Percentiles rank a stretch among this genome's conserved stretches.
These are phyloP conservation scores for Huntiella moniliformis DNA, from an alignment of 2,329 filamentous ascomycete genomes.

Conservation along the genomic window DNA sequence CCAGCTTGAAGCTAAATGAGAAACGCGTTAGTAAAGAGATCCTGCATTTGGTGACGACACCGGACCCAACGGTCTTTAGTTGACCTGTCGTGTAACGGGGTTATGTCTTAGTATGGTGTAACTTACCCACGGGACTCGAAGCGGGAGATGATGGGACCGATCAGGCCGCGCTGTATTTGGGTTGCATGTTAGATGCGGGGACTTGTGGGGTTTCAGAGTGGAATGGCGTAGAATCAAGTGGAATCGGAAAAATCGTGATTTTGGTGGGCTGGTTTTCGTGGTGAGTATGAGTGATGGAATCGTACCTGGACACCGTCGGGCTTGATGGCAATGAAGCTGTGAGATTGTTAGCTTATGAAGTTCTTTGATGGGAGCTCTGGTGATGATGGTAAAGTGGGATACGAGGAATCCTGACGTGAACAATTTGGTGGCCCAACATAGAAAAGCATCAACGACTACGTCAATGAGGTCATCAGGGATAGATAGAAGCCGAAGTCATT, in stretches of 20 bases:
- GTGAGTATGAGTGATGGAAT: background rate
- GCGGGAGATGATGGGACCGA: constrained; percentile 93
- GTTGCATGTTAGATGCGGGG: constrained; percentile 2
- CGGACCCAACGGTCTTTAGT: background rate
- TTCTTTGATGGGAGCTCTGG: too few relatives aligned
- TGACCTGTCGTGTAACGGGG: background rate
- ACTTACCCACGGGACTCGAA: constrained; percentile 89
- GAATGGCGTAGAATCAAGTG: constrained; percentile 7
- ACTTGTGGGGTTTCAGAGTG: background rate
- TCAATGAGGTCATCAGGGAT: too few relatives aligned
- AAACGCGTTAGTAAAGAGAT: background rate
- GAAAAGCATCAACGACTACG: too few relatives aligned
- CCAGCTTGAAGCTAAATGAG: constrained; percentile 73
- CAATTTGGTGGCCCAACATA: too few relatives aligned
- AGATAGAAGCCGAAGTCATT: too few relatives aligned
- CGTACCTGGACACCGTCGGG: constrained; percentile 95
- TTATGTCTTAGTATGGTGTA: background rate
- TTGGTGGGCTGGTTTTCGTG: background rate
- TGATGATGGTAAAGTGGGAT: too few relatives aligned
- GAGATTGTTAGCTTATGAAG: constrained; percentile 2
- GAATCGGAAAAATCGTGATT: constrained; percentile 3
- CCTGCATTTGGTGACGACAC: too few relatives aligned
- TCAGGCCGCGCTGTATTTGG: constrained; percentile 62
- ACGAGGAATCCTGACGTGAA: too few relatives aligned
- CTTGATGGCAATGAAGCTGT: constrained; percentile 99